Percentiles rank a stretch among this genome's conserved stretches.
Conservation (phyloP, 805 yeast genomes). For the Clavispora phyllophila region DNA sequence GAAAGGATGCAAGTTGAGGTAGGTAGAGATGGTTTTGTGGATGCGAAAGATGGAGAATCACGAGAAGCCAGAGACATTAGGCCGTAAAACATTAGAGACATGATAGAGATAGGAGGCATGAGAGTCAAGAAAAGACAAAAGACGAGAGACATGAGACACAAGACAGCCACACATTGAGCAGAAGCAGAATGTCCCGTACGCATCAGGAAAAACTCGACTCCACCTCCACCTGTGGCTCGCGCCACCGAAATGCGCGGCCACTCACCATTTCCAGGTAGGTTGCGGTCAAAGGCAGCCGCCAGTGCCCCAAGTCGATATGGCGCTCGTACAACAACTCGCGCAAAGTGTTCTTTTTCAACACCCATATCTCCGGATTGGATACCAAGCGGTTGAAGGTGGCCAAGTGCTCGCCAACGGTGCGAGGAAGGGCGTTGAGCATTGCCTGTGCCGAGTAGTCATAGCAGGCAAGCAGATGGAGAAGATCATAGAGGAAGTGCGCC, state of each 20-base stretch:
- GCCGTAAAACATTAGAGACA: no score
- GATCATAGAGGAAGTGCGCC: neutral
- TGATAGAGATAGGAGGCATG: no score
- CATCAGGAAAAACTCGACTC: neutral
- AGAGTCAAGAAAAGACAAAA: no score
- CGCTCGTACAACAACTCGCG: conserved; percentile 2
- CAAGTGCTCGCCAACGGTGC: conserved; percentile 2
- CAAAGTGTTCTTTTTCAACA: conserved; percentile 1
- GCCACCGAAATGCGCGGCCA: conserved; percentile 1
- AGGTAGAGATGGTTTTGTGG: no score
- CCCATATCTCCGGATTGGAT: conserved; percentile 2
- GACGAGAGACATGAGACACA: no score
- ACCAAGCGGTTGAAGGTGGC: neutral
- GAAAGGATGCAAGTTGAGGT: no score
- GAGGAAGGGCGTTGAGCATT: conserved; percentile 2
- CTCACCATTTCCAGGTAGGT: conserved; percentile 4
- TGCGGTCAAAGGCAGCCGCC: conserved; percentile 2
- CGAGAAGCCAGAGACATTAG: no score
- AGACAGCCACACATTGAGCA: no score
- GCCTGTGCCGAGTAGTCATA: conserved; percentile 3
- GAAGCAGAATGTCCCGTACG: no score
- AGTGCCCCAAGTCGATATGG: conserved; percentile 5
- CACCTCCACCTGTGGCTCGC: conserved; percentile 7
- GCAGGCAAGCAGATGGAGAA: conserved; percentile 1
- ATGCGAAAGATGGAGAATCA: no score